Conservation (phyloP, 306 rosid genomes). For the Fragaria nilgerrensis region DNA sequence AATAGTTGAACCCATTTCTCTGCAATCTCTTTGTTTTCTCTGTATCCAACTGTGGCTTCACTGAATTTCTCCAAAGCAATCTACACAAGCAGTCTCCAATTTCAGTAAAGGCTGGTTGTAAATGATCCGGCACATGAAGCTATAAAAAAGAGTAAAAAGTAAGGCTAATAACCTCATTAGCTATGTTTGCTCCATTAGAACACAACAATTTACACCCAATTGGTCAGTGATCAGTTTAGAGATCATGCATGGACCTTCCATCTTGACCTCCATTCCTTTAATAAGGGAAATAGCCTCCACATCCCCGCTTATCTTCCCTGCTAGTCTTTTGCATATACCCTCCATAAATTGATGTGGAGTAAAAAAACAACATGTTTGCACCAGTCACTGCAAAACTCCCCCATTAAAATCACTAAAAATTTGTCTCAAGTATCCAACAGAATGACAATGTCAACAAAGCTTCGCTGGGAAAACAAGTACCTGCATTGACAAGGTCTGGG, state of each 20-base stretch:
- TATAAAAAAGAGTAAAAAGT: not conserved
- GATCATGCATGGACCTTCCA: conserved; percentile 95
- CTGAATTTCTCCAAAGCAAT: conserved; percentile 90
- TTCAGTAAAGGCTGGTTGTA: conserved; percentile 8
- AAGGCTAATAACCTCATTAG: conserved; percentile 59
- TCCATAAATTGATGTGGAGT: conserved; percentile 94
- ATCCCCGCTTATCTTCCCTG: conserved; percentile 58
- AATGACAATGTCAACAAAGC: not conserved
- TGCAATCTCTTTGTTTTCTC: conserved; percentile 58
- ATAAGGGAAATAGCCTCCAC: conserved; percentile 84
- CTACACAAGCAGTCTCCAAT: conserved; percentile 30
- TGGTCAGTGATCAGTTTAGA: conserved; percentile 67
- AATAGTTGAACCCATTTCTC: conserved; percentile 93
- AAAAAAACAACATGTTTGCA: conserved; percentile 83
- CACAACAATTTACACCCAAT: conserved; percentile 78
- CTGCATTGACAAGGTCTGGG: conserved; percentile 77
- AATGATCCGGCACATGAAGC: conserved; percentile 2
- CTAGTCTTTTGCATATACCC: conserved; percentile 69
- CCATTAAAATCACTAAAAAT: conserved; percentile 22
- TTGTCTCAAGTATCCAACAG: not conserved
- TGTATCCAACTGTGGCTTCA: conserved; percentile 94
- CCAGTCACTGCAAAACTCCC: conserved; percentile 57
- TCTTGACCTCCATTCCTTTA: conserved; percentile 96
- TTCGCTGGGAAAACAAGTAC: conserved; percentile 26
- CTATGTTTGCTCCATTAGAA: conserved; percentile 91